A percentile compares a stretch with the other conserved stretches of the same genome.
Evolutionary conservation across 371 early-diverging fungal genomes (phyloP).

Genomic region (Parasitella parasitica): DNA sequence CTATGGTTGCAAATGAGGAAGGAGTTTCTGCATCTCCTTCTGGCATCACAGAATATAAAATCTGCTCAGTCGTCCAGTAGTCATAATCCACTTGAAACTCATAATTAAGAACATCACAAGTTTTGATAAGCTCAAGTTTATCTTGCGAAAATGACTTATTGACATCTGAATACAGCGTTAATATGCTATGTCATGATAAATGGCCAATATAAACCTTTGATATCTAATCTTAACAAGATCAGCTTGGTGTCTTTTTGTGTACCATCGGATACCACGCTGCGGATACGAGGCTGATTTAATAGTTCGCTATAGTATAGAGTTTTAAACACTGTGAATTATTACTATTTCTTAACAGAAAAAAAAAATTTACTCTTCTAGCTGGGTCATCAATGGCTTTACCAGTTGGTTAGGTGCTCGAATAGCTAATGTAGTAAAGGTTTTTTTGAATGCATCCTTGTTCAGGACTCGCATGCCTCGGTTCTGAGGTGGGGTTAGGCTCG

Average conservation of each 20-base stretch:
- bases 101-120: conserved; percentile 48
- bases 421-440: conserved; percentile 56
- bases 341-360: neutral
- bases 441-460: conserved; percentile 61
- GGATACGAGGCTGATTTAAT: conserved; percentile 66
- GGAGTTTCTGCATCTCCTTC: conserved; percentile 77
- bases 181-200: neutral
- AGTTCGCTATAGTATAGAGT: conserved; percentile 24
- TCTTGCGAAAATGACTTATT: conserved; percentile 36
- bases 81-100: conserved; percentile 65
- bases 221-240: conserved; percentile 58
- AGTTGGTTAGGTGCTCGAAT: conserved; percentile 61
- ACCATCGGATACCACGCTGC: conserved; percentile 65
- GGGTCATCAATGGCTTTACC: conserved; percentile 54
- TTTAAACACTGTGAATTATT: neutral
- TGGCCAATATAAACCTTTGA: conserved; percentile 18
- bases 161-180: conserved; percentile 20
- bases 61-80: conserved; percentile 87
- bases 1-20: conserved; percentile 88
- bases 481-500: conserved; percentile 34
- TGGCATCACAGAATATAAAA: conserved; percentile 88
- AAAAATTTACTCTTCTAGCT: conserved; percentile 41
- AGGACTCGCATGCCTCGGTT: conserved; percentile 56
- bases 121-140: conserved; percentile 29
- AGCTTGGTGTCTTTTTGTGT: conserved; percentile 55